A percentile compares a stretch with the other conserved stretches of the same genome.
These are phyloP conservation scores for Tuber indicum DNA, from an alignment of 495 filamentous ascomycete species.

Conservation along the genomic window DNA sequence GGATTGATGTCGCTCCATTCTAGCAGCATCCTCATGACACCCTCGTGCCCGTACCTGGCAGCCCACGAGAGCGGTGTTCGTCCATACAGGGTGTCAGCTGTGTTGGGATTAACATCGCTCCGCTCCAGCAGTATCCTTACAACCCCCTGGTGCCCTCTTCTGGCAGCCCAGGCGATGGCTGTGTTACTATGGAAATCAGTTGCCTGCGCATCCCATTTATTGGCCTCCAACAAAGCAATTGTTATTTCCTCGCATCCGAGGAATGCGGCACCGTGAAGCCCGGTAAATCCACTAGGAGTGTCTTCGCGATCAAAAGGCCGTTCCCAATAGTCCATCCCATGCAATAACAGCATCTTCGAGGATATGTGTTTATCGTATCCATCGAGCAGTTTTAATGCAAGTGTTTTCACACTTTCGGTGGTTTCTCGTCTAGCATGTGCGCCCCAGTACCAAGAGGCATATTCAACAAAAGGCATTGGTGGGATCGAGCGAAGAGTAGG, in stretches of 20 bases:
- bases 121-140: neutral
- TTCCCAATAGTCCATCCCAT: neutral
- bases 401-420: neutral
- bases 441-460: neutral
- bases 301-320: too few species aligned
- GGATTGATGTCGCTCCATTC: too few species aligned
- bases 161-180: neutral
- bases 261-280: too few species aligned
- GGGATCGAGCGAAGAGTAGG: neutral
- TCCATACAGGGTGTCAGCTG: neutral
- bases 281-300: too few species aligned
- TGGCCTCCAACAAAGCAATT: too few species aligned
- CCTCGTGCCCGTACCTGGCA: too few species aligned
- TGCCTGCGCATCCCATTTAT: too few species aligned
- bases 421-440: neutral
- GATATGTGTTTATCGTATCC: neutral
- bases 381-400: neutral
- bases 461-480: neutral
- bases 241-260: too few species aligned
- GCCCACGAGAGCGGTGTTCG: too few species aligned
- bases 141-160: too few species aligned
- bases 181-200: too few species aligned
- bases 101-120: neutral
- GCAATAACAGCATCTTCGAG: neutral
- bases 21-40: too few species aligned